Base-by-base conservation (phyloP, 78 protist species). In the Planoprotostelium fungivorum region DNA sequence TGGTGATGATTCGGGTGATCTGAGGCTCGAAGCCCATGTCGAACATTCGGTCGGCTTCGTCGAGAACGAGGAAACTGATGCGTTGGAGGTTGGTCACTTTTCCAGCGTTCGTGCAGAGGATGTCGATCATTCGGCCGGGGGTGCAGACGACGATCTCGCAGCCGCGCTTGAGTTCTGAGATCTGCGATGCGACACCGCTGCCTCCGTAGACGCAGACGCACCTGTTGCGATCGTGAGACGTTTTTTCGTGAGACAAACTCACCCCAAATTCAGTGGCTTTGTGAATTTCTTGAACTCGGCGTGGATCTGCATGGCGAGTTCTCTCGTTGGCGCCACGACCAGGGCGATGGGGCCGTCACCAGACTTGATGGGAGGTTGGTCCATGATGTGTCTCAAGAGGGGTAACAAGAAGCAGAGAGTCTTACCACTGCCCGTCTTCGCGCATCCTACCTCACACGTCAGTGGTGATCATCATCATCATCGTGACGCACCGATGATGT, bases 21-120 rank as follows among this genome's bases (percentile, higher is more conserved):
- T 98, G 99, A 31, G 98, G 98, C 85, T 92, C 97, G 87, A 96
- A 96, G 36, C 98, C 99, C 94, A 98, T 87, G 90, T 99, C 99
- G 89, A 99, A 97, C 99, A 99, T 98, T 36, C 99, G 95, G 90
- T 99, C 99, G 23, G 99, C 99, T 89, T 99, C 99, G 92, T 99
- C 99, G 31, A 99, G 91, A 0, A 98, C 99, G 35, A 99, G 88
- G 87, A 93, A 97, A 1, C 99, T 95, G 34, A 95, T 96, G 29
- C 99, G 97, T 1, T 86, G 87, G 36, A 98, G 96, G 94, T 98
- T 98, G 87, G 99, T 97, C 38, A 98, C 91, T 0, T 95, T 63
- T 51, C 97, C 98, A 0, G 83, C 25, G 88, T 98, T 99, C 34
- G 97, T 91, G 37, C 94, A 87, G 29, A 99, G 95, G 88, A 99